These are phyloP conservation scores for Solanum chiquidenum DNA, from an alignment of 257 asterid genomes.

Conservation along the genomic window DNA sequence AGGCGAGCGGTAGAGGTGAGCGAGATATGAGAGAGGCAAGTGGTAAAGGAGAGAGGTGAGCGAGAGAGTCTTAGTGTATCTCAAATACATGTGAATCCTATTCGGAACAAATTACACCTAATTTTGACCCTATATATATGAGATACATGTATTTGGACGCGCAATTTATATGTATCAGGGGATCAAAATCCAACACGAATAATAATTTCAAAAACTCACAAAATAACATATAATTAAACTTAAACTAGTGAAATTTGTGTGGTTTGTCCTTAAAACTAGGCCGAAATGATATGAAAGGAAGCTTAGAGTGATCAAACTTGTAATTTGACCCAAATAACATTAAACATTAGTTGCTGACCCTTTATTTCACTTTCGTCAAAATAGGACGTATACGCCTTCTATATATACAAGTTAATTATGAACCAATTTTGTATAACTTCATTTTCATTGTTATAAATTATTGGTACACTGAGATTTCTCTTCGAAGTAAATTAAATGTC, in stretches of 20 bases:
- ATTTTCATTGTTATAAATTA: neutral
- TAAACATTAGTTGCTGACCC: neutral
- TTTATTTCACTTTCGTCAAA: neutral
- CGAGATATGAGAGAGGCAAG: no score
- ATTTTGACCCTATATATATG: accelerated
- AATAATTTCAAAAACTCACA: no score
- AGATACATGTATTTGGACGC: neutral
- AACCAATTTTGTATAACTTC: neutral
- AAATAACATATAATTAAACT: no score
- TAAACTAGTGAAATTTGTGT: neutral
- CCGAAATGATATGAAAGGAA: neutral
- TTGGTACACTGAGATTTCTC: neutral
- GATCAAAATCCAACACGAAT: neutral
- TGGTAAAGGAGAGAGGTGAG: no score
- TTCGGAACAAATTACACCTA: no score
- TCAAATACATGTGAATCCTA: neutral
- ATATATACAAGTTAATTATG: neutral
- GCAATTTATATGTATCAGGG: neutral
- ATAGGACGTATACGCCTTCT: neutral
- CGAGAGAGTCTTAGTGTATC: neutral
- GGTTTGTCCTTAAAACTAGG: neutral
- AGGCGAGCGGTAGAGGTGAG: no score
- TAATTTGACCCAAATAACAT: neutral
- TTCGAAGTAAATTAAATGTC: neutral
- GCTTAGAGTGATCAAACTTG: neutral